Percentiles rank a stretch among this genome's conserved stretches.
These are phyloP conservation scores for Lentinula novae-zelandiae DNA, from an alignment of 1,284 basidiomycete genomes.

Conservation along the genomic window DNA sequence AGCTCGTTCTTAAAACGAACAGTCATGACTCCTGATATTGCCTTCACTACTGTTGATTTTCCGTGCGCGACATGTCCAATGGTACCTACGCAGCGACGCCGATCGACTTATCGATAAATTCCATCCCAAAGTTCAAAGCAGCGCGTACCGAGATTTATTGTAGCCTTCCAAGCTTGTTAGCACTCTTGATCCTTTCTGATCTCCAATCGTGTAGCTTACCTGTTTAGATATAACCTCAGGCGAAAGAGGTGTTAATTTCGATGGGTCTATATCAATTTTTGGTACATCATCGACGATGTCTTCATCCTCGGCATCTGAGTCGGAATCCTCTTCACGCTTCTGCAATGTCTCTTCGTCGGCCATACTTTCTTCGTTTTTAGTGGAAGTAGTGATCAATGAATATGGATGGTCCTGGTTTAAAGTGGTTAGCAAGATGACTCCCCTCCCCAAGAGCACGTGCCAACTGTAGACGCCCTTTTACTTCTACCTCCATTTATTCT, in stretches of 20 bases:
- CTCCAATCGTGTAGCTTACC: constrained; percentile 44
- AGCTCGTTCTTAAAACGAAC: constrained; percentile 99
- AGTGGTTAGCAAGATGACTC: not conserved
- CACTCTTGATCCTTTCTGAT: not conserved
- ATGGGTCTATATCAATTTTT: constrained; percentile 69
- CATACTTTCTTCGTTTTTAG: constrained; percentile 31
- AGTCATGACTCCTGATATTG: constrained; percentile 98
- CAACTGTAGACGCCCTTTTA: not conserved
- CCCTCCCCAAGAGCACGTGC: not conserved
- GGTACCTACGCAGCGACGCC: constrained; percentile 54
- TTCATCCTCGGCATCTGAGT: constrained; percentile 64
- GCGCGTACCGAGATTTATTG: constrained; percentile 75
- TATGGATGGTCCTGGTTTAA: not conserved
- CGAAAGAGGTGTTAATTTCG: constrained; percentile 85
- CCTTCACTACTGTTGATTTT: constrained; percentile 98
- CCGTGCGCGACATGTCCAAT: constrained; percentile 98
- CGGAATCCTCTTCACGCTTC: constrained; percentile 62
- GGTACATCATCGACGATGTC: constrained; percentile 51
- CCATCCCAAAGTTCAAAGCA: constrained; percentile 2
- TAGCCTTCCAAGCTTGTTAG: constrained; percentile 49
- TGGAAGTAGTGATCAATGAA: not conserved
- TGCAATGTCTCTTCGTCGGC: constrained; percentile 61
- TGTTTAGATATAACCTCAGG: constrained; percentile 98
- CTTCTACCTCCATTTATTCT: not conserved
- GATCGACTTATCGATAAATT: constrained; percentile 17